Evolutionary conservation across 192 early-diverging fungal genomes (phyloP).

Genomic region (Backusella liffmaniae): DNA sequence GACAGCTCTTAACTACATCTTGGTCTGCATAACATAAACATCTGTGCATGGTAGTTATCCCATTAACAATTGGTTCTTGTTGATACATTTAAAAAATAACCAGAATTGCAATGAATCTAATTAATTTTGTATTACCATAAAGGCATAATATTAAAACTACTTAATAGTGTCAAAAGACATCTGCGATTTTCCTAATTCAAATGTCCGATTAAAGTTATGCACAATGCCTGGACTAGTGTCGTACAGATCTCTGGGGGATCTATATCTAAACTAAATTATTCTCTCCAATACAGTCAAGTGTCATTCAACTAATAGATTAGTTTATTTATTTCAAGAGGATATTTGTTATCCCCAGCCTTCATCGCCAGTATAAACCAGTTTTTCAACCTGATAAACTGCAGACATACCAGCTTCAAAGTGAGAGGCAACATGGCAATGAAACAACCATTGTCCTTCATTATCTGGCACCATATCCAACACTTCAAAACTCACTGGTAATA

Average conservation of each 20-base stretch:
- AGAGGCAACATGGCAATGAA: slow-evolving; percentile 44
- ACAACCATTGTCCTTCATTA: slow-evolving; percentile 43
- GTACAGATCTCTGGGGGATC: background rate
- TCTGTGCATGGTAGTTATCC: no score
- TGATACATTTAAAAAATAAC: no score
- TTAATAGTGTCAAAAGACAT: background rate
- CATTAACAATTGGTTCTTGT: no score
- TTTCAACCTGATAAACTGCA: slow-evolving; percentile 39
- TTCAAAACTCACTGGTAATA: slow-evolving; percentile 35
- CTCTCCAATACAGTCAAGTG: background rate
- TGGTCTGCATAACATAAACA: no score
- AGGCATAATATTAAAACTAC: background rate
- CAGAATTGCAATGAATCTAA: no score
- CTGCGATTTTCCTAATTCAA: background rate
- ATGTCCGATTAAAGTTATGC: background rate
- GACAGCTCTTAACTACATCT: no score
- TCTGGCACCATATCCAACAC: slow-evolving; percentile 42
- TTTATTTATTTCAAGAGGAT: background rate
- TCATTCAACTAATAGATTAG: background rate
- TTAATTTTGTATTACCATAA: no score
- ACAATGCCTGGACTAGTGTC: background rate
- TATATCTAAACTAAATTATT: no score
- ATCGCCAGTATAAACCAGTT: slow-evolving; percentile 29
- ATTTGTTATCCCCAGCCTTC: slow-evolving; percentile 32
- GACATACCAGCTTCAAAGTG: slow-evolving; percentile 47